Base-by-base conservation (phyloP, 129 eudicot species). In the Gnaphalium uliginosum region DNA sequence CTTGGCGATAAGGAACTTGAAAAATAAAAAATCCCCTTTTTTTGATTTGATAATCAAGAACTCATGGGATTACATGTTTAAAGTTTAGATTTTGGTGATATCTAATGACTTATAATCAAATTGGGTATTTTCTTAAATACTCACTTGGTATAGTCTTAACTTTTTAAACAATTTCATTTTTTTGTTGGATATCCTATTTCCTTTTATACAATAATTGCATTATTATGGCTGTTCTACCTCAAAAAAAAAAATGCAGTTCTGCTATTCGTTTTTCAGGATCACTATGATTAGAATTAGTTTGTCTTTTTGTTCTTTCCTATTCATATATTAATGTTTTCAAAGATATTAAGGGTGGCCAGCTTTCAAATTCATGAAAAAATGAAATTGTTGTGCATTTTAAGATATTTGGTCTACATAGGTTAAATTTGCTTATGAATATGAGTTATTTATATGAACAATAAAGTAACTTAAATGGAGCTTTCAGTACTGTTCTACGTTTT, bases 381-480 rank as follows among this genome's bases (percentile, higher is more conserved):
- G 0, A 43, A 13, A 43, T 13, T 43, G 14, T 48, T 54, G 22
- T 22, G 9, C 13, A 33, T 21, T 23, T 67, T 43, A 58, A 14
- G 22, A 65, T 25, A 35, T 53, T 54, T 62, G 29, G 32, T 68
- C 24, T 18, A 6, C 14, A 37, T 61, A 15, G 53, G n/a, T 57
- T 35, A 65, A 23, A 7, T 66, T 26, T 68, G 81, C 65, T 77
- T 71, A 71, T 51, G 63, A 35, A 35, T 35, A 29, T 29, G 3
- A 29, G 26, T 43, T 35, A 79, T 33, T 58, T 63, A 43, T 33
- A 76, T 58, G 61, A 5, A 51, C 6, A 64, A 68, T 64, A 18
- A 74, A 51, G 57, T 13, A 67, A 71, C 17, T 9, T 72, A 61
- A 33, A 72, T 53, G 73, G 39, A 53, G 69, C 83, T 79, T 79